Conservation (phyloP, 495 filamentous ascomycete species). For the Thozetella sp. region DNA sequence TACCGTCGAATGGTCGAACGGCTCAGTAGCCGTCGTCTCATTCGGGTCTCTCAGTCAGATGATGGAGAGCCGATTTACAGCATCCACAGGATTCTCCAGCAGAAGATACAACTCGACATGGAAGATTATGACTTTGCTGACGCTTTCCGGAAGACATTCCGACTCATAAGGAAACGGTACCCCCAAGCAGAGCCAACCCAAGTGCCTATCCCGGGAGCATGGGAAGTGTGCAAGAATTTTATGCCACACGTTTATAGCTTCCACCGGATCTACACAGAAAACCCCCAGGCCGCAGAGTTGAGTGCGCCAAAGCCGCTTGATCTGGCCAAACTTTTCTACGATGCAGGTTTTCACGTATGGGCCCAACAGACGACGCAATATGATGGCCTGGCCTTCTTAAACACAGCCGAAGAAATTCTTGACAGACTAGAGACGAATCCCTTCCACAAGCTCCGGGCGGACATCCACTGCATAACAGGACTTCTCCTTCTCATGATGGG, state of each 20-base stretch:
- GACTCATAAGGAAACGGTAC: not conserved
- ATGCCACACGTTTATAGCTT: conserved; percentile 17
- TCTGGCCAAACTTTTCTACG: conserved; percentile 24
- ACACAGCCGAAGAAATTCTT: conserved; percentile 17
- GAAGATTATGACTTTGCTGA: conserved; percentile 1
- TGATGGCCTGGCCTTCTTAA: conserved; percentile 17
- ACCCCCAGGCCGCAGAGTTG: not conserved
- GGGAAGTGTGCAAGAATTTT: conserved; percentile 11
- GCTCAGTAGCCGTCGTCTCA: conserved; percentile 13
- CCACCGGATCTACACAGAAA: conserved; percentile 4
- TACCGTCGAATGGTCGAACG: conserved; percentile 18
- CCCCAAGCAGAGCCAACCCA: conserved; percentile 9
- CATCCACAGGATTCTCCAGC: conserved; percentile 12
- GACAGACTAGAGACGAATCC: conserved; percentile 3
- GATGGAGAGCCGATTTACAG: conserved; percentile 8
- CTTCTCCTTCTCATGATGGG: conserved; percentile 18
- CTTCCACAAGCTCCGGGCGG: conserved; percentile 14
- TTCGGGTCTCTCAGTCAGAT: conserved; percentile 6
- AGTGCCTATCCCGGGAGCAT: conserved; percentile 11
- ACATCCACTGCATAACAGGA: conserved; percentile 21
- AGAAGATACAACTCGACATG: conserved; percentile 9
- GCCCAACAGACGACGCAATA: conserved; percentile 9
- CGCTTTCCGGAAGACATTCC: not conserved
- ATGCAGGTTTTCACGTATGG: conserved; percentile 25
- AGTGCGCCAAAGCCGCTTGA: conserved; percentile 6